These are phyloP conservation scores for Penicillium crustosum DNA, from an alignment of 2,329 filamentous ascomycete species.

Conservation along the genomic window DNA sequence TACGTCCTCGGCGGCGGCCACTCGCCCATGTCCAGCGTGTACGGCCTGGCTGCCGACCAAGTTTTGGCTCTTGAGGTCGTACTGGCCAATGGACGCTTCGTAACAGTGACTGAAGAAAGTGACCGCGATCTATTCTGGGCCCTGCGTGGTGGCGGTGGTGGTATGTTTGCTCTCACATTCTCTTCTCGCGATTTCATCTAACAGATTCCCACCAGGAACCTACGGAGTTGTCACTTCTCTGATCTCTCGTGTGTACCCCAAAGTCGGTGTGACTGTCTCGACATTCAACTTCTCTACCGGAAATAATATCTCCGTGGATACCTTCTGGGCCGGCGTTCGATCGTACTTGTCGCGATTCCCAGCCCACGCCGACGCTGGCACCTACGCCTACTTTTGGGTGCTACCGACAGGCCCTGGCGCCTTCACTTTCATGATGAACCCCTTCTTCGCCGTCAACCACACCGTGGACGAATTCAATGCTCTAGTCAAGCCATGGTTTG, in stretches of 20 bases:
- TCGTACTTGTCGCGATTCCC: slow-evolving; percentile 31
- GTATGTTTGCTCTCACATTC: neutral
- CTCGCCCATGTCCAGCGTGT: slow-evolving; percentile 52
- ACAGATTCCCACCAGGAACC: slow-evolving; percentile 21
- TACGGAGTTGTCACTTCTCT: slow-evolving; percentile 34
- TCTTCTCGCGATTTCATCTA: neutral
- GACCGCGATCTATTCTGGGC: slow-evolving; percentile 66
- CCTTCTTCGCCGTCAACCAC: slow-evolving; percentile 30
- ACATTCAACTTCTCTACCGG: slow-evolving; percentile 31
- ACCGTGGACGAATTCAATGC: slow-evolving; percentile 29
- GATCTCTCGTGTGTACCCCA: slow-evolving; percentile 29
- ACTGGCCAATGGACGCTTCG: slow-evolving; percentile 26
- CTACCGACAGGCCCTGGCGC: slow-evolving; percentile 17
- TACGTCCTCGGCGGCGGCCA: slow-evolving; percentile 63
- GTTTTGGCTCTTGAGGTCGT: slow-evolving; percentile 31
- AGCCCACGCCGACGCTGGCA: slow-evolving; percentile 29
- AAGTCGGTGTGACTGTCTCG: slow-evolving; percentile 28
- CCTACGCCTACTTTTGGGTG: slow-evolving; percentile 36
- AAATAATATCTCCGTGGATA: slow-evolving; percentile 22
- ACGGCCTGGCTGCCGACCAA: slow-evolving; percentile 51
- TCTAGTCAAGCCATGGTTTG: slow-evolving; percentile 30
- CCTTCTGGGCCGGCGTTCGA: slow-evolving; percentile 32
- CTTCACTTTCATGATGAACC: slow-evolving; percentile 37
- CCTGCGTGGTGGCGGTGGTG: slow-evolving; percentile 36
- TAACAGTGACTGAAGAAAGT: slow-evolving; percentile 31